A percentile compares a stretch with the other conserved stretches of the same genome.
These are phyloP conservation scores for Candida mesenterica DNA, from an alignment of 1,139 yeast species.

Conservation along the genomic window DNA sequence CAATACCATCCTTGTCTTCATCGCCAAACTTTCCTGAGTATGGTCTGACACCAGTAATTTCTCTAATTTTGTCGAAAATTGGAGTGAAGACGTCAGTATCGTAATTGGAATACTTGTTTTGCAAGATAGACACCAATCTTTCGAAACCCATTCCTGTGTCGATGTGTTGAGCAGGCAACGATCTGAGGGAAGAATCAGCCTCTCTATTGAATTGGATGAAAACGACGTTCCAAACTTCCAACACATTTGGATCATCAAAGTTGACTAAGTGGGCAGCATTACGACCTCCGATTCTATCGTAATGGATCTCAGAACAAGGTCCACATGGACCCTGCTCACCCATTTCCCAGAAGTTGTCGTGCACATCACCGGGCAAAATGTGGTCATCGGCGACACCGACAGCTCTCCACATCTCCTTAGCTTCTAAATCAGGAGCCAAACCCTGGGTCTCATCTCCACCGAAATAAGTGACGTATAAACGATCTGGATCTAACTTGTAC, in stretches of 20 bases:
- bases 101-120: slow-evolving; percentile 86
- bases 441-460: slow-evolving; percentile 87
- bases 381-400: slow-evolving; percentile 92
- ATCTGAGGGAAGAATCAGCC: slow-evolving; percentile 72
- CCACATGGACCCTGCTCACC: slow-evolving; percentile 99
- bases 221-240: slow-evolving; percentile 97
- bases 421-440: slow-evolving; percentile 92
- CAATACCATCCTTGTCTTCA: slow-evolving; percentile 91
- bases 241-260: slow-evolving; percentile 95
- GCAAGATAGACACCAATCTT: slow-evolving; percentile 91
- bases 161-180: slow-evolving; percentile 89
- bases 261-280: slow-evolving; percentile 89
- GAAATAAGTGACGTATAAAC: slow-evolving; percentile 91
- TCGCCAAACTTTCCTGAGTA: slow-evolving; percentile 90
- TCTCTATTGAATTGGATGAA: slow-evolving; percentile 97
- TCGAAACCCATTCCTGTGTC: slow-evolving; percentile 99
- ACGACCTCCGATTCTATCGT: slow-evolving; percentile 97
- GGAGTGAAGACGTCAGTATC: slow-evolving; percentile 97
- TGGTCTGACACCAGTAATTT: slow-evolving; percentile 88
- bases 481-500: slow-evolving; percentile 71
- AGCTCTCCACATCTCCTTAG: slow-evolving; percentile 79
- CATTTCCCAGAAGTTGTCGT: slow-evolving; percentile 99
- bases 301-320: slow-evolving; percentile 96
- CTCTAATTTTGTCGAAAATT: slow-evolving; percentile 78
- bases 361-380: slow-evolving; percentile 83